Conservation (phyloP, 2,329 filamentous ascomycete genomes). For the Trichophyton equinum region DNA sequence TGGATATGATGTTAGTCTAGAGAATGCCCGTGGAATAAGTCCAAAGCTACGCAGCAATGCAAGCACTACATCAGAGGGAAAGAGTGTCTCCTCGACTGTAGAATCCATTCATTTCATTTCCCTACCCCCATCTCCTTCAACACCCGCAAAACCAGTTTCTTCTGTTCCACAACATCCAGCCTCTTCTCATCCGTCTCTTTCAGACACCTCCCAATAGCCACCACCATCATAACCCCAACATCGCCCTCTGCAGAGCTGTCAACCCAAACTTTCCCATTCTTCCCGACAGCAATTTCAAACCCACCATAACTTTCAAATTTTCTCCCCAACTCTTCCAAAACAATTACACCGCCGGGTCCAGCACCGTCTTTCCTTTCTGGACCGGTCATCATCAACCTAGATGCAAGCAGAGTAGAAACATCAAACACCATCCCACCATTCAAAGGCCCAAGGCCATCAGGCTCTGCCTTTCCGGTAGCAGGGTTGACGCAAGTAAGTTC, state of each 20-base stretch:
- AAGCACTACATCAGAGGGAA: not conserved
- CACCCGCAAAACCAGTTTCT: conserved; percentile 33
- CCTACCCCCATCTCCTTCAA: conserved; percentile 28
- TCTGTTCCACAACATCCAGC: conserved; percentile 32
- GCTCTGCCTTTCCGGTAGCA: conserved; percentile 73
- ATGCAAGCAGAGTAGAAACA: conserved; percentile 68
- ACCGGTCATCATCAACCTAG: conserved; percentile 52
- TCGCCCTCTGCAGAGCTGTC: conserved; percentile 53
- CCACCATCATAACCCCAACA: conserved; percentile 48
- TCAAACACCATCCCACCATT: conserved; percentile 76
- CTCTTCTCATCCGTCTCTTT: conserved; percentile 59
- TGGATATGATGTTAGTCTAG: not conserved
- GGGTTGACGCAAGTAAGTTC: conserved; percentile 84
- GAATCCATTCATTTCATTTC: not conserved
- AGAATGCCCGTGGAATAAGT: not conserved
- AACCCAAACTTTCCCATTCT: conserved; percentile 89
- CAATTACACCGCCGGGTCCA: conserved; percentile 51
- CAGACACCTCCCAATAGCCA: conserved; percentile 68
- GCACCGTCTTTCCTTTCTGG: conserved; percentile 16
- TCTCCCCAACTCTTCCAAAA: conserved; percentile 69
- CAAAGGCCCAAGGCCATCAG: conserved; percentile 74
- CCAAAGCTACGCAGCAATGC: not conserved
- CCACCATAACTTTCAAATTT: conserved; percentile 49
- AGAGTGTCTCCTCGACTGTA: not conserved
- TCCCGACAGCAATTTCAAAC: conserved; percentile 87